Base-by-base conservation (phyloP, 306 rosid genomes). In the Begonia loranthoides region DNA sequence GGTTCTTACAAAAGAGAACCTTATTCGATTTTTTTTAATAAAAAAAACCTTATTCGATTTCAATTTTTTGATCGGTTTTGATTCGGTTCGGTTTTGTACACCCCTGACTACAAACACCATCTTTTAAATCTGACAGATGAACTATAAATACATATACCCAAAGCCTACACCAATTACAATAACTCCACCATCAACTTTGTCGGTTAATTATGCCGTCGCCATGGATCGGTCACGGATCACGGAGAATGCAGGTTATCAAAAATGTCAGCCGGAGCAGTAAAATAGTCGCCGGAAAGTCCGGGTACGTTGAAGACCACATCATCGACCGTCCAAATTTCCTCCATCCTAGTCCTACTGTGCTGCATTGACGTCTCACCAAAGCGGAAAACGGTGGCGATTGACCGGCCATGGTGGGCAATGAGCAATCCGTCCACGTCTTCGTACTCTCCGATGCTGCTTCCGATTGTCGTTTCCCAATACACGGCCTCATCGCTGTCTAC, bases 391-490 rank as follows among this genome's bases (percentile, higher is more conserved):
- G 95, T 90, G 9, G 95, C 95, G 4, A 90, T 75, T 1, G 99
- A 90, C 1, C 99, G 82, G 48, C 99, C 99, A 38, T 72, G 88
- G 65, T 90, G 99, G 1, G 94, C 99, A 1, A 90, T 80, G 28
- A 86, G 49, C 34, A 90, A 58, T 0, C 96, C 96, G 33, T 82
- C 99, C 0, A 86, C 82, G 34, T 78, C 99, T 48, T 86, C 60
- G 10, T 90, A 86, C 51, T 86, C 99, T 5, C 70, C 87, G 15
- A 90, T 86, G 77, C 79, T 80, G 63, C 95, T 90, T 0, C 99
- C 99, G 52, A 86, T 90, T 17, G 94, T 90, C 47, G 95, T 90
- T 73, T 90, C 95, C 99, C 95, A 90, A 12, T 78, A 90, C 50
- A 90, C 83, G 0, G 78, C 66, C 46, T 90, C 79, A 14, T 43